Percentiles rank a stretch among this genome's conserved stretches.
Evolutionary conservation across 768 basidiomycete species (phyloP).

Genomic region (Amyloporia xantha): DNA sequence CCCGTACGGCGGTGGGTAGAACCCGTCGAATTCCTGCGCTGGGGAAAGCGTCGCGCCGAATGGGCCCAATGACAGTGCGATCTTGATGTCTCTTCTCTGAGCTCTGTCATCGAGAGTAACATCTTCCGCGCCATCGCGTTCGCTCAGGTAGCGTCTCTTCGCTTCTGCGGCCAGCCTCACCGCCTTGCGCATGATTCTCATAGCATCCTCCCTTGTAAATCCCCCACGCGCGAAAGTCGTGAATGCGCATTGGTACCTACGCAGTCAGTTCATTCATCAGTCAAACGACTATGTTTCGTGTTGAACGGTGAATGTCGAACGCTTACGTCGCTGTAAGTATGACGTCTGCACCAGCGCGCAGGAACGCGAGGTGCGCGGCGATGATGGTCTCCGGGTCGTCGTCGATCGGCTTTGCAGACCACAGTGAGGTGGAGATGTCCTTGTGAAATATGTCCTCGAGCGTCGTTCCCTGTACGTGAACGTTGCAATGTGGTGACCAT

Average conservation of each 20-base stretch:
- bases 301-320: not conserved
- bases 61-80: conserved; percentile 70
- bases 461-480: conserved; percentile 47
- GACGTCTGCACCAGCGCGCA: conserved; percentile 58
- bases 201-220: conserved; percentile 36
- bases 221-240: conserved; percentile 48
- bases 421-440: conserved; percentile 52
- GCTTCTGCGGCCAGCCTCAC: conserved; percentile 48
- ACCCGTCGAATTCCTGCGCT: conserved; percentile 67
- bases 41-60: conserved; percentile 62
- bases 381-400: conserved; percentile 48
- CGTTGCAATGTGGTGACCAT: not conserved
- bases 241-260: conserved; percentile 62
- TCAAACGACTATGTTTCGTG: not conserved
- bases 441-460: conserved; percentile 45
- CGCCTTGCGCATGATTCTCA: conserved; percentile 44
- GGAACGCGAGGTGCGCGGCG: conserved; percentile 55
- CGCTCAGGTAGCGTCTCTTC: conserved; percentile 27
- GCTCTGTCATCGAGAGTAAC: not conserved
- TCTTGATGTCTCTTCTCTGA: conserved; percentile 23
- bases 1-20: conserved; percentile 73
- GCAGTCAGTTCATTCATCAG: not conserved
- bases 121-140: conserved; percentile 2
- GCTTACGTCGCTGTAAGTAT: conserved; percentile 64
- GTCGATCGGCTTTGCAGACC: conserved; percentile 61